Evolutionary conservation across 495 filamentous ascomycete genomes (phyloP).

Genomic region (Aspergillus steynii): DNA sequence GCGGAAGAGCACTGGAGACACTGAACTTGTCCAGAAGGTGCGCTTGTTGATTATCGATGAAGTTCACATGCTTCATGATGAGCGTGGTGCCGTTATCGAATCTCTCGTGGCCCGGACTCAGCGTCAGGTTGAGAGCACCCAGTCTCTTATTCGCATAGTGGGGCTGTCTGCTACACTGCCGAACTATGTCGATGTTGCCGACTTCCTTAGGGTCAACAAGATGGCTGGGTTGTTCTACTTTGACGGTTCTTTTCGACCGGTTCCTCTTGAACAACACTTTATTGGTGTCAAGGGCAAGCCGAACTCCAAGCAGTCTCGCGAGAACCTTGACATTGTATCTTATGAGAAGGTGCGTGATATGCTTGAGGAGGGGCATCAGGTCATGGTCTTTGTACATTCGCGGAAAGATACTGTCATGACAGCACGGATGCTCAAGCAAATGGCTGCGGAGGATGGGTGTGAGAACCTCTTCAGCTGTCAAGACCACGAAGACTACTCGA

Average conservation of each 20-base stretch:
- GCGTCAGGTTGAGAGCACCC: slow-evolving; percentile 95
- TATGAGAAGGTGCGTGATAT: slow-evolving; percentile 97
- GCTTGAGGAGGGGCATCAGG: slow-evolving; percentile 83
- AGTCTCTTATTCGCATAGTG: slow-evolving; percentile 93
- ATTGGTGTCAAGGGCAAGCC: slow-evolving; percentile 93
- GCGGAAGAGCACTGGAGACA: slow-evolving; percentile 93
- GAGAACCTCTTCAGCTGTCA: slow-evolving; percentile 68
- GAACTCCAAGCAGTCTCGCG: slow-evolving; percentile 71
- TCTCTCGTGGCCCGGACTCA: slow-evolving; percentile 92
- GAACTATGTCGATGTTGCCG: slow-evolving; percentile 94
- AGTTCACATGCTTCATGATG: slow-evolving; percentile 99
- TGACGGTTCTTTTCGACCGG: slow-evolving; percentile 90
- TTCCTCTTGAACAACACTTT: slow-evolving; percentile 97
- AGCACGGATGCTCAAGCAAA: slow-evolving; percentile 80
- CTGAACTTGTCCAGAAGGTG: slow-evolving; percentile 96
- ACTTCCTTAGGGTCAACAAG: slow-evolving; percentile 94
- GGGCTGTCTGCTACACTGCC: slow-evolving; percentile 94
- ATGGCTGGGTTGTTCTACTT: slow-evolving; percentile 96
- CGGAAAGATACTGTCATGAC: slow-evolving; percentile 90
- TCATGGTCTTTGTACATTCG: slow-evolving; percentile 99
- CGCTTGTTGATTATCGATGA: slow-evolving; percentile 96
- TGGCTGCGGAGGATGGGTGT: slow-evolving; percentile 77
- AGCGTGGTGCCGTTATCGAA: slow-evolving; percentile 92
- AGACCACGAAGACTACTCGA: slow-evolving; percentile 72
- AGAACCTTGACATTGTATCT: slow-evolving; percentile 80